phyloP scores from a whole-genome alignment of 306 rosid species.

The Biancaea sappan region DNA sequence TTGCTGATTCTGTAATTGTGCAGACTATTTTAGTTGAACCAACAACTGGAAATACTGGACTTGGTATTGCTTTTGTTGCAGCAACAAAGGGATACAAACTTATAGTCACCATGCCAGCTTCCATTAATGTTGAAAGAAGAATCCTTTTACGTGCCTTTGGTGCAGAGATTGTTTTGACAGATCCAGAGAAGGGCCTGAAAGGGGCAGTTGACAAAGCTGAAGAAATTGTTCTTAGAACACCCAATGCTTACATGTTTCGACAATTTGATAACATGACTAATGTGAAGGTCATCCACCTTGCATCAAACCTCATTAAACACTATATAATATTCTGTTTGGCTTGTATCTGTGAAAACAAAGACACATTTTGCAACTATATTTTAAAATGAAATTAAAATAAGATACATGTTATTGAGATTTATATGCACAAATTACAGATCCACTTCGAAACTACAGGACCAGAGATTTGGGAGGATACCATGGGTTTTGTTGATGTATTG shows the following conservation, averaged over 20 bases:
- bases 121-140: conserved; percentile 83
- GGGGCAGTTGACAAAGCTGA: conserved; percentile 94
- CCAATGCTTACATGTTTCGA: conserved; percentile 87
- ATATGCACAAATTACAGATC: conserved; percentile 68
- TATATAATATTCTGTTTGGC: conserved; percentile 12
- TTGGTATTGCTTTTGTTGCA: conserved; percentile 90
- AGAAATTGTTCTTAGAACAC: conserved; percentile 65
- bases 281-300: conserved; percentile 63
- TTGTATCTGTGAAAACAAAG: conserved; percentile 7
- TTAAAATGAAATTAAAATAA: conserved; percentile 6
- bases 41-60: conserved; percentile 94
- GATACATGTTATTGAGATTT: conserved; percentile 35
- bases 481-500: conserved; percentile 80
- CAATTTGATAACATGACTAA: conserved; percentile 86
- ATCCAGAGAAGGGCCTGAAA: conserved; percentile 85
- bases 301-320: conserved; percentile 23
- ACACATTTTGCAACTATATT: neutral
- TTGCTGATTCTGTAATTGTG: conserved; percentile 35
- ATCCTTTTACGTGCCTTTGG: conserved; percentile 92
- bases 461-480: conserved; percentile 98
- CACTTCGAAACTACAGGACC: conserved; percentile 99
- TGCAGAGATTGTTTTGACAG: conserved; percentile 82
- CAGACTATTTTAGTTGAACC: conserved; percentile 94
- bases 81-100: conserved; percentile 85
- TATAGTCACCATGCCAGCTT: conserved; percentile 90